Evolutionary conservation across 179 eudicot species (phyloP).

Genomic region (Beta lomatogona): DNA sequence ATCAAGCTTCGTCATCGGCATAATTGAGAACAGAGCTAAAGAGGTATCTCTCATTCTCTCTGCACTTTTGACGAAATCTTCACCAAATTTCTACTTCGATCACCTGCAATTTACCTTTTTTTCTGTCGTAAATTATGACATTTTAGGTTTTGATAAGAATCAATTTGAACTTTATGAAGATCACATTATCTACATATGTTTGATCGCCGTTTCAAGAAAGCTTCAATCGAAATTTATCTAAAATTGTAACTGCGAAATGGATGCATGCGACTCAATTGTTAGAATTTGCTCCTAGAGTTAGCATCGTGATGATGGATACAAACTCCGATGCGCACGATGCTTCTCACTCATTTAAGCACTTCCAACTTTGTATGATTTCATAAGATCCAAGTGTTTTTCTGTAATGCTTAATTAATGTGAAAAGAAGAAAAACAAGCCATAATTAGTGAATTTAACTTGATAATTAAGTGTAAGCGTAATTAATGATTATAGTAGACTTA

Average conservation of each 20-base stretch:
- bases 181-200: not conserved
- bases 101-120: conserved; percentile 7
- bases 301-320: not conserved
- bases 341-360: not conserved
- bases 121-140: not conserved
- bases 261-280: conserved; percentile 7
- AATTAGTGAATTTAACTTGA: not conserved
- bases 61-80: not conserved
- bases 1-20: conserved; percentile 78
- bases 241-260: not conserved
- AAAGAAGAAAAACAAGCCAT: not conserved
- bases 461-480: not conserved
- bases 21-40: conserved; percentile 93
- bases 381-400: too few species aligned
- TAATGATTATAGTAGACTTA: not conserved
- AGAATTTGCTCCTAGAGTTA: not conserved
- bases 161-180: not conserved
- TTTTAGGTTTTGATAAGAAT: conserved; percentile 8
- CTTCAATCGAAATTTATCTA: not conserved
- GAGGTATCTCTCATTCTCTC: conserved; percentile 52
- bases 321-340: not conserved
- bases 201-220: not conserved
- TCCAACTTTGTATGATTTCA: not conserved
- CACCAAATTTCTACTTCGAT: not conserved
- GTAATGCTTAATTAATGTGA: not conserved